phyloP scores from a whole-genome alignment of 345 rosid genomes.

The Heritiera fomes region DNA sequence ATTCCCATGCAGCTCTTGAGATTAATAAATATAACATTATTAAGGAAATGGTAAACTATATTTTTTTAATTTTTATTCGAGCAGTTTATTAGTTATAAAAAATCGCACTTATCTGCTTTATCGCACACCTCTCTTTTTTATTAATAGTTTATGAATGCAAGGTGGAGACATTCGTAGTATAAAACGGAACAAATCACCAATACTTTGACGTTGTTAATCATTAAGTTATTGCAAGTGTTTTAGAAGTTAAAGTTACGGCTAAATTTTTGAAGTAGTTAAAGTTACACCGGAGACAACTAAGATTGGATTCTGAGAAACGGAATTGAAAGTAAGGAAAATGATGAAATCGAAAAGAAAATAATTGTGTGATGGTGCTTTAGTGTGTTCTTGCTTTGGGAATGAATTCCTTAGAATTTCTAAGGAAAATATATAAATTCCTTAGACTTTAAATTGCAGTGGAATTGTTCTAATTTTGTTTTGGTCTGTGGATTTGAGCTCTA shows the following conservation, averaged over 20 bases:
- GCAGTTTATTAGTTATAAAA: neutral
- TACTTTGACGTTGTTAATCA: too few species aligned
- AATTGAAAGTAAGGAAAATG: neutral
- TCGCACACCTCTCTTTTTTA: too few species aligned
- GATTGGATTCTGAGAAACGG: neutral
- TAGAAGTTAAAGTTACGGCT: too few species aligned
- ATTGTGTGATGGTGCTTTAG: neutral
- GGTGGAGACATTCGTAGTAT: too few species aligned
- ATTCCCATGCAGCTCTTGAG: neutral
- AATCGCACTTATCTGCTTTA: too few species aligned
- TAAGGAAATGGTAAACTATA: neutral
- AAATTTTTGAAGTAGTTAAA: too few species aligned
- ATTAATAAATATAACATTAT: neutral
- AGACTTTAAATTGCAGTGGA: neutral
- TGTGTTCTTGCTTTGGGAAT: neutral
- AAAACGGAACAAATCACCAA: too few species aligned
- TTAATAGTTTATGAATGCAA: too few species aligned
- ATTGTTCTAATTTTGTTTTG: neutral
- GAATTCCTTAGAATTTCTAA: neutral
- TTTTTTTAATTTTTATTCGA: neutral
- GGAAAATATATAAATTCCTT: neutral
- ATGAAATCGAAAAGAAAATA: neutral
- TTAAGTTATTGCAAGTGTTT: too few species aligned
- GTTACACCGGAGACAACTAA: neutral
- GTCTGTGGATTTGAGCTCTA: neutral